phyloP scores from a whole-genome alignment of 805 yeast species.

The Starmera quercuum region DNA sequence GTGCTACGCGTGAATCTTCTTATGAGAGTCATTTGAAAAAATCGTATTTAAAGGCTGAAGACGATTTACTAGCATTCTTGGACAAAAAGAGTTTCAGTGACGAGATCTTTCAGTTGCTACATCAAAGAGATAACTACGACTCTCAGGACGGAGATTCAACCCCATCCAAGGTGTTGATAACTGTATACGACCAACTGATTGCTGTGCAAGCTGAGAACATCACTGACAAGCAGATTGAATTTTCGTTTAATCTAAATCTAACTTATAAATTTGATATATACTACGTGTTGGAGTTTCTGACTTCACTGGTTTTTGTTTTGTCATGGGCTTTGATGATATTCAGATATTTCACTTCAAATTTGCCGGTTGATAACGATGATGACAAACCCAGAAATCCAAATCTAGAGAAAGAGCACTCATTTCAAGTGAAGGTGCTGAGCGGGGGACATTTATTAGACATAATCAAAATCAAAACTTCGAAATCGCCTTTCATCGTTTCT shows the following conservation, averaged over 20 bases:
- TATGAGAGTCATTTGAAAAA: not conserved
- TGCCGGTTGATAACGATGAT: slow-evolving; percentile 5
- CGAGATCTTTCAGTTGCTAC: slow-evolving; percentile 9
- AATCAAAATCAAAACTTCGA: slow-evolving; percentile 49
- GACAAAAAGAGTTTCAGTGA: slow-evolving; percentile 12
- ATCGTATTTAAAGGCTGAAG: slow-evolving; percentile 1
- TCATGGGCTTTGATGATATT: slow-evolving; percentile 41
- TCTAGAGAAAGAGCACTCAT: slow-evolving; percentile 12
- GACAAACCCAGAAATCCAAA: slow-evolving; percentile 11
- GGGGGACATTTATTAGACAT: slow-evolving; percentile 59
- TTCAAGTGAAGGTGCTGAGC: slow-evolving; percentile 33
- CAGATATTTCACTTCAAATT: slow-evolving; percentile 25
- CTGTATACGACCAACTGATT: slow-evolving; percentile 21
- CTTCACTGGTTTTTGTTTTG: slow-evolving; percentile 42
- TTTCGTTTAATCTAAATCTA: slow-evolving; percentile 12
- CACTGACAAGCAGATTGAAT: not conserved
- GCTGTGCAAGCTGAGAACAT: slow-evolving; percentile 4
- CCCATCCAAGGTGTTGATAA: slow-evolving; percentile 7
- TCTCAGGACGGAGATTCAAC: slow-evolving; percentile 6
- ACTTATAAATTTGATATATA: slow-evolving; percentile 39
- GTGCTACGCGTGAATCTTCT: not conserved
- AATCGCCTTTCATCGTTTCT: slow-evolving; percentile 55
- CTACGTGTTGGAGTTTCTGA: slow-evolving; percentile 48
- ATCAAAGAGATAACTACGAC: too few relatives aligned
- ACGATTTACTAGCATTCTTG: slow-evolving; percentile 4